These are phyloP conservation scores for Dioszegia crocea DNA, from an alignment of 768 basidiomycete species.

Conservation along the genomic window DNA sequence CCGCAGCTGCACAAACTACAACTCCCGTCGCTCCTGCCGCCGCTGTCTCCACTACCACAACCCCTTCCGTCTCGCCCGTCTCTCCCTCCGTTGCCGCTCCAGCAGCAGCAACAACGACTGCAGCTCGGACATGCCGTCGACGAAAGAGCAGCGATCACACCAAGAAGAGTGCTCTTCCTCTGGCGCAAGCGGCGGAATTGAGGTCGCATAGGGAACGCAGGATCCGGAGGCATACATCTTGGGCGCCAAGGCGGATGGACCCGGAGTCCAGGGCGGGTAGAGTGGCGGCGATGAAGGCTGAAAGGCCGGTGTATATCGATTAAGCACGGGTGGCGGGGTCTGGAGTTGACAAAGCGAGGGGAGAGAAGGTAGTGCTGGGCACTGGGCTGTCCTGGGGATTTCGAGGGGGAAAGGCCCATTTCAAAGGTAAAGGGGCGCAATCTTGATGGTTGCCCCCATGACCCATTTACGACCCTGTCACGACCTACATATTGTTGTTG, in stretches of 20 bases:
- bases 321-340: not conserved
- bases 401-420: no score
- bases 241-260: not conserved
- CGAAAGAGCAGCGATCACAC: not conserved
- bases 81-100: not conserved
- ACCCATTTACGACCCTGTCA: no score
- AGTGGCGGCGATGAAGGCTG: slow-evolving; percentile 6
- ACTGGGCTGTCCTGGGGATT: no score
- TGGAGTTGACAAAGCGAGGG: not conserved
- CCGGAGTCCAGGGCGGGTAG: not conserved
- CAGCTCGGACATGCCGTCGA: not conserved
- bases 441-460: no score
- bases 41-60: slow-evolving; percentile 4
- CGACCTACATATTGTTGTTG: no score
- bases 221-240: not conserved
- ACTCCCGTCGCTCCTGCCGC: slow-evolving; percentile 4
- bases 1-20: slow-evolving; percentile 1
- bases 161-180: no score
- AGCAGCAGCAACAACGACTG: not conserved
- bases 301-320: slow-evolving; percentile 1
- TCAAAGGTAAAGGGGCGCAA: no score
- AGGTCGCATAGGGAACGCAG: slow-evolving; percentile 3
- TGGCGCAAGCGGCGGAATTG: not conserved
- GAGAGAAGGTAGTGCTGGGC: slow-evolving; percentile 50
- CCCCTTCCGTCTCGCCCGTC: slow-evolving; percentile 10